Conservation (phyloP, 148 eudicot genomes). For the Limonium bicolor region DNA sequence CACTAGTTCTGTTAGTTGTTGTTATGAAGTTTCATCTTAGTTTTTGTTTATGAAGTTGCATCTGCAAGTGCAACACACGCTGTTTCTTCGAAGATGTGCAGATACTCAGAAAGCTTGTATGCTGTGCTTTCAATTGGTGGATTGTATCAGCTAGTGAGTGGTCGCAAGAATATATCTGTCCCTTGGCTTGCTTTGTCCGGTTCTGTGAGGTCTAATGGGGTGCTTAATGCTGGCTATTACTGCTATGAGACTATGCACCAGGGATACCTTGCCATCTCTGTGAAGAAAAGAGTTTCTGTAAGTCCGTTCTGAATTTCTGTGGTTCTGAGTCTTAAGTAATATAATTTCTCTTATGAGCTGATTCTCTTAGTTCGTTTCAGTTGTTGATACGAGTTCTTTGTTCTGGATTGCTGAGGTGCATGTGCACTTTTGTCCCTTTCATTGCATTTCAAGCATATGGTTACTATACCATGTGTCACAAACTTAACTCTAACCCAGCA, state of each 20-base stretch:
- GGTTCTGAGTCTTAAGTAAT: neutral
- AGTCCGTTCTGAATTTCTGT: too few relatives aligned
- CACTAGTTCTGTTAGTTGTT: neutral
- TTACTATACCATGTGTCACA: slow-evolving; percentile 58
- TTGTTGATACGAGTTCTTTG: slow-evolving; percentile 36
- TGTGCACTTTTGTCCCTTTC: slow-evolving; percentile 53
- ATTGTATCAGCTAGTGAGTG: slow-evolving; percentile 38
- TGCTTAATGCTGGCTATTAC: slow-evolving; percentile 78
- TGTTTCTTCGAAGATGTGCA: slow-evolving; percentile 18
- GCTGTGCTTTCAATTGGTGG: slow-evolving; percentile 80
- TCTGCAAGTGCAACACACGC: neutral
- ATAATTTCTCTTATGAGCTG: neutral
- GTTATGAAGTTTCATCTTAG: neutral
- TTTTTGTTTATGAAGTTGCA: neutral
- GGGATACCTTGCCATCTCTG: slow-evolving; percentile 37
- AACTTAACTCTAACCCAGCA: slow-evolving; percentile 28
- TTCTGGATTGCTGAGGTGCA: slow-evolving; percentile 39
- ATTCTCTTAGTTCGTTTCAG: slow-evolving; percentile 19
- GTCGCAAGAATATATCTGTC: slow-evolving; percentile 28
- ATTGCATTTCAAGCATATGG: slow-evolving; percentile 83
- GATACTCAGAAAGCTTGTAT: slow-evolving; percentile 89
- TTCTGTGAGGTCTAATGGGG: slow-evolving; percentile 78
- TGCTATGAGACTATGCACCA: slow-evolving; percentile 63
- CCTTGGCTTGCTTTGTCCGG: slow-evolving; percentile 71
- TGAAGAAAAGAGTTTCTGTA: slow-evolving; percentile 31